These are phyloP conservation scores for Lentinus polychrous DNA, from an alignment of 1,284 basidiomycete genomes.

Conservation along the genomic window DNA sequence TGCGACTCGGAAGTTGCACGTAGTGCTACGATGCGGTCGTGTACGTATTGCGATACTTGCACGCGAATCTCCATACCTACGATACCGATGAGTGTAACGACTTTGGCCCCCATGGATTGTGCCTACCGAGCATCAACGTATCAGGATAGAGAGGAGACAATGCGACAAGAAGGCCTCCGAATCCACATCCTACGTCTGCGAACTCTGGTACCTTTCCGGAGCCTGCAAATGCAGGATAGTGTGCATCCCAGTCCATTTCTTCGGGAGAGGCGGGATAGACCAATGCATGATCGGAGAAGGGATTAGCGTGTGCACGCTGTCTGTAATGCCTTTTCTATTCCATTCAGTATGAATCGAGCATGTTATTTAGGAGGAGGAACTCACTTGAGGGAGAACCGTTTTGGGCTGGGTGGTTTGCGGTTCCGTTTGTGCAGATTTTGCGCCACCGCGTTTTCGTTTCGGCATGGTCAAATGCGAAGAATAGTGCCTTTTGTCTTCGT, in stretches of 20 bases:
- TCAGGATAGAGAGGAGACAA: constrained; percentile 91
- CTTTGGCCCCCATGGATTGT: not conserved
- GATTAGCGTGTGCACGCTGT: constrained; percentile 97
- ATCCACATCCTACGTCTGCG: constrained; percentile 97
- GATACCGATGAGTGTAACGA: not conserved
- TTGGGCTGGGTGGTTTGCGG: constrained; percentile 11
- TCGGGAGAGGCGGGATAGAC: constrained; percentile 83
- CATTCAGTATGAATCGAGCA: not conserved
- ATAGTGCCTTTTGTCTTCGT: no score
- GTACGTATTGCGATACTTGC: constrained; percentile 94
- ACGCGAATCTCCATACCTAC: constrained; percentile 95
- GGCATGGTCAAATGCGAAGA: constrained; percentile 8
- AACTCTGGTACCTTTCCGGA: constrained; percentile 77
- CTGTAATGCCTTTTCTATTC: constrained; percentile 91
- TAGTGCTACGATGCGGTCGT: constrained; percentile 88
- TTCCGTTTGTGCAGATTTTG: constrained; percentile 6
- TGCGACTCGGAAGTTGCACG: constrained; percentile 33
- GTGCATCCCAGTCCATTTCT: constrained; percentile 78
- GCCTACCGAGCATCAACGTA: constrained; percentile 88
- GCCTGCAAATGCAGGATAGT: constrained; percentile 72
- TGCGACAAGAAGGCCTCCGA: constrained; percentile 89
- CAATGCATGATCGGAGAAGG: constrained; percentile 93
- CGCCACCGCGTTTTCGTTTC: constrained; percentile 37
- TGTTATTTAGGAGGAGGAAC: constrained; percentile 6
- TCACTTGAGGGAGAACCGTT: constrained; percentile 29